A percentile compares a stretch with the other conserved stretches of the same genome.
phyloP scores from a whole-genome alignment of 306 rosid genomes.

The Alnus glutinosa region DNA sequence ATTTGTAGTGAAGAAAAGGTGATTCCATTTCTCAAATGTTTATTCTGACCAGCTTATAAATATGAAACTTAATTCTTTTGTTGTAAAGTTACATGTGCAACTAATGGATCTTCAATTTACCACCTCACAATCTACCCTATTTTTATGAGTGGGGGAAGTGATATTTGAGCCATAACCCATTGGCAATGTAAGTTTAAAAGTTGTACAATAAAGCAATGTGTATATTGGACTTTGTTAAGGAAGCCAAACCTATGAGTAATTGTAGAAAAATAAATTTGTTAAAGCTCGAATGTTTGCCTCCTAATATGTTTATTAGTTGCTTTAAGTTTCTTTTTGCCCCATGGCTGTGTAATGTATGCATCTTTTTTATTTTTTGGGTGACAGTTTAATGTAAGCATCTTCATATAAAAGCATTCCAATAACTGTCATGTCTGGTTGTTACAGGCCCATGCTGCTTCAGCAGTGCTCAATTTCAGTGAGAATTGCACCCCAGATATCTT shows the following conservation, averaged over 20 bases:
- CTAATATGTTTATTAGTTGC: no score
- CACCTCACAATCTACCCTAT: not conserved
- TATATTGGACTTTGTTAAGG: not conserved
- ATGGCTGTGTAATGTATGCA: not conserved
- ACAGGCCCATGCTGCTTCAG: constrained; percentile 87
- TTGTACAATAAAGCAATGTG: not conserved
- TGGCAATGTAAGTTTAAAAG: not conserved
- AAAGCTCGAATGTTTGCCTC: not conserved
- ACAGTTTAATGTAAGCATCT: not conserved
- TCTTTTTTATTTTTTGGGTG: no score
- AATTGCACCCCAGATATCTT: constrained; percentile 68
- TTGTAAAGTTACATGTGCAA: not conserved
- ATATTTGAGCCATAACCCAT: not conserved
- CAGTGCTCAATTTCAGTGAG: constrained; percentile 71
- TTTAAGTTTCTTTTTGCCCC: not conserved
- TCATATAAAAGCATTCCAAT: not conserved
- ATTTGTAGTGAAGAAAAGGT: not conserved
- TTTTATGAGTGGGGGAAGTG: not conserved
- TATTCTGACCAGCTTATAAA: not conserved
- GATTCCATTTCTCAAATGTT: not conserved
- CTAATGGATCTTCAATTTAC: not conserved
- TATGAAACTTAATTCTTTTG: no score
- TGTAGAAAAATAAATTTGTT: no score
- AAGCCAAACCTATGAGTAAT: not conserved
- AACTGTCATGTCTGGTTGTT: constrained; percentile 6